A percentile compares a stretch with the other conserved stretches of the same genome.
These are phyloP conservation scores for Nemania diffusa DNA, from an alignment of 2,329 filamentous ascomycete species.

Conservation along the genomic window DNA sequence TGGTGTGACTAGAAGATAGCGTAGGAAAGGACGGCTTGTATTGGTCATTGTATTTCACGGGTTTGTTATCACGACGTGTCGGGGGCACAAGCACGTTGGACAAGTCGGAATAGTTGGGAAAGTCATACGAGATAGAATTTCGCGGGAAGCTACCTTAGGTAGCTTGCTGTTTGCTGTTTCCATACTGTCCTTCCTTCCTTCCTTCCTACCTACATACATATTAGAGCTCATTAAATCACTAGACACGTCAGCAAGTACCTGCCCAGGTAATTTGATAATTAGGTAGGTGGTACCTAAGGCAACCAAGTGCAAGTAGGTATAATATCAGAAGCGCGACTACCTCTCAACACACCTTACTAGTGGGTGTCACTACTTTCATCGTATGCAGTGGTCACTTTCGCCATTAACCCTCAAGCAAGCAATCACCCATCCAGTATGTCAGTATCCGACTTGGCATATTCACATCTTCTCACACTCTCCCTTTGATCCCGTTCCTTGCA, in stretches of 20 bases:
- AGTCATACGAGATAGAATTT: neutral
- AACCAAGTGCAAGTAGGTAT: neutral
- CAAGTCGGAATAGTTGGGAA: neutral
- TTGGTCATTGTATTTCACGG: neutral
- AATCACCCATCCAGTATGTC: neutral
- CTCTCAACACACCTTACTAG: neutral
- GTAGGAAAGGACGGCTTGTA: neutral
- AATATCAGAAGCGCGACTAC: neutral
- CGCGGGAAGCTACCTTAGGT: conserved; percentile 7
- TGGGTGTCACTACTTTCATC: neutral
- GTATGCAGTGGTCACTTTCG: neutral
- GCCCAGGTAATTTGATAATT: neutral
- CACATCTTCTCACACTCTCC: neutral
- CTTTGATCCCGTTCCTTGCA: neutral
- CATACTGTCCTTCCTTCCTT: neutral
- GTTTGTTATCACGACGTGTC: neutral
- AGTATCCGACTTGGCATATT: conserved; percentile 4
- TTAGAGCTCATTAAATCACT: too few species aligned
- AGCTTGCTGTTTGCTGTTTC: conserved; percentile 21
- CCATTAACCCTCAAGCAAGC: neutral
- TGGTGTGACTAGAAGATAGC: neutral
- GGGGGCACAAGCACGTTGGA: neutral
- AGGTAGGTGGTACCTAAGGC: conserved; percentile 1
- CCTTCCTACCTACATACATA: too few species aligned
- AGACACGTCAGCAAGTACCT: too few species aligned